Evolutionary conservation across 2,329 filamentous ascomycete species (phyloP).

Genomic region (Colletotrichum tofieldiae): DNA sequence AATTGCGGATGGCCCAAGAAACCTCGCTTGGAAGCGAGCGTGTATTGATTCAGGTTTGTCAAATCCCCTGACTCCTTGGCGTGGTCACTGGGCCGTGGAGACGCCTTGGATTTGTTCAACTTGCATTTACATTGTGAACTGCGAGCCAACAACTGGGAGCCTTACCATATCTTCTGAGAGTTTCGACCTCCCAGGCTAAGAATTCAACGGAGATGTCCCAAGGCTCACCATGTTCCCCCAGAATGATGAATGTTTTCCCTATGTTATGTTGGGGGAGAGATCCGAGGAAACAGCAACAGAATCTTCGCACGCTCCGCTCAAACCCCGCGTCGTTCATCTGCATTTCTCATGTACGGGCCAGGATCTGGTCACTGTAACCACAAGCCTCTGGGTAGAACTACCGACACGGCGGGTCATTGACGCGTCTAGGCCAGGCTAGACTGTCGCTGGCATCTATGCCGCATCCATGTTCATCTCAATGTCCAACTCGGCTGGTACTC

Average conservation of each 20-base stretch:
- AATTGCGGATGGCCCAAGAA: neutral
- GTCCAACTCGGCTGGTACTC: neutral
- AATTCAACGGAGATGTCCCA: no score
- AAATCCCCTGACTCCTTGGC: neutral
- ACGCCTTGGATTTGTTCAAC: neutral
- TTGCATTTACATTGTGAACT: neutral
- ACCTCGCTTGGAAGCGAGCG: no score
- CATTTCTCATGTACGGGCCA: neutral
- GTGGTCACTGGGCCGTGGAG: neutral
- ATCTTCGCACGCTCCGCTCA: neutral
- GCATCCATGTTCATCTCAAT: conserved; percentile 20
- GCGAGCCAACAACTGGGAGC: no score
- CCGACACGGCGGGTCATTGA: conserved; percentile 26
- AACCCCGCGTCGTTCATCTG: conserved; percentile 17
- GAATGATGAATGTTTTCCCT: neutral
- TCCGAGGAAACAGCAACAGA: neutral
- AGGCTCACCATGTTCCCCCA: no score
- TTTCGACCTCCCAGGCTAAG: no score
- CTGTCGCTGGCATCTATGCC: neutral
- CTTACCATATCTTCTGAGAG: no score
- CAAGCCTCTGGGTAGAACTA: conserved; percentile 4
- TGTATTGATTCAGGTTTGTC: neutral
- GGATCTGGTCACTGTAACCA: neutral
- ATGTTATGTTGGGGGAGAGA: neutral
- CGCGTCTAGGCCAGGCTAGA: conserved; percentile 4